Evolutionary conservation across 257 asterid species (phyloP).

Genomic region (Nicotiana sylvestris): DNA sequence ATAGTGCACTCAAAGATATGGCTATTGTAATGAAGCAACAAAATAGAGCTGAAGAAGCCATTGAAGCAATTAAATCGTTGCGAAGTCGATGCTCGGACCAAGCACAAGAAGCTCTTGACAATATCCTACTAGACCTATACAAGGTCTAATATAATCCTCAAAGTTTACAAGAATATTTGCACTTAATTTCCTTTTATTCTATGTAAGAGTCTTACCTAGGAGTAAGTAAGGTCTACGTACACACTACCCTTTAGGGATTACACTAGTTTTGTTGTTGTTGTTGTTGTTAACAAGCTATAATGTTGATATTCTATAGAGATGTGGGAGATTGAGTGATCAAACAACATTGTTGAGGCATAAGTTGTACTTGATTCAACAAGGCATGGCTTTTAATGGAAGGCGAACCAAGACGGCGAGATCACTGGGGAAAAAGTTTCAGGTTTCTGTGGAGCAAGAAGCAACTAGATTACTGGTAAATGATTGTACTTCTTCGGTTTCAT

Average conservation of each 20-base stretch:
- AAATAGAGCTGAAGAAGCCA: slow-evolving; percentile 15
- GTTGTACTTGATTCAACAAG: slow-evolving; percentile 8
- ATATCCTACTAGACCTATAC: slow-evolving; percentile 16
- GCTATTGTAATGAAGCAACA: slow-evolving; percentile 17
- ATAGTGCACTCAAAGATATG: slow-evolving; percentile 16
- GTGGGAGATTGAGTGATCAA: slow-evolving; percentile 20
- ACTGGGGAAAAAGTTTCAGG: slow-evolving; percentile 21
- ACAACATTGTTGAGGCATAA: slow-evolving; percentile 11
- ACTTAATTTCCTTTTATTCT: background rate
- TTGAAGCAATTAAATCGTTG: slow-evolving; percentile 19
- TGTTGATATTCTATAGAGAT: background rate
- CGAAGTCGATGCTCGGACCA: slow-evolving; percentile 8
- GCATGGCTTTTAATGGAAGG: slow-evolving; percentile 17
- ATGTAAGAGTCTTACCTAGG: background rate
- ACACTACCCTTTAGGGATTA: too few species aligned
- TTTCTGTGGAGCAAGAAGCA: slow-evolving; percentile 19
- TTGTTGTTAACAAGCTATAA: too few species aligned
- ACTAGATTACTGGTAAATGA: slow-evolving; percentile 10
- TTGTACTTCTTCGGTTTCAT: background rate
- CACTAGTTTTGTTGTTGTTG: too few species aligned
- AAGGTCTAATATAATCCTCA: background rate
- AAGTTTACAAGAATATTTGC: background rate
- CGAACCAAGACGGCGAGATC: slow-evolving; percentile 18
- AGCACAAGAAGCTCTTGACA: slow-evolving; percentile 20
- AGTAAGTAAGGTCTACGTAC: too few species aligned